Evolutionary conservation across 495 filamentous ascomycete genomes (phyloP).

Genomic region (Penicillium desertorum): DNA sequence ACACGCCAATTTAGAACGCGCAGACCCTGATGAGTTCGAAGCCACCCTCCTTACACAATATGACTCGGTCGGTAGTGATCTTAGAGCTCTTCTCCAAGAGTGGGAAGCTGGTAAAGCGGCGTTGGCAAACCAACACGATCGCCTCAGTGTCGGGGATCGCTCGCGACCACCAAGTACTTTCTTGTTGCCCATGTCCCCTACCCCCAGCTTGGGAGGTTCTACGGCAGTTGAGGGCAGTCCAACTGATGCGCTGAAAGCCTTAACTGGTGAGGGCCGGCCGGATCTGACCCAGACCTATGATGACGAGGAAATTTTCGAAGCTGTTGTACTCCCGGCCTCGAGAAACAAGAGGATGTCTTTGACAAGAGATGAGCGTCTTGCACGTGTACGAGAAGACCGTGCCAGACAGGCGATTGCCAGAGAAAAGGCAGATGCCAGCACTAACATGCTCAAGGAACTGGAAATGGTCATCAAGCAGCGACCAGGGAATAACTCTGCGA

Average conservation of each 20-base stretch:
- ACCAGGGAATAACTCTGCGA: constrained; percentile 50
- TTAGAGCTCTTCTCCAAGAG: constrained; percentile 78
- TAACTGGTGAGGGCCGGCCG: constrained; percentile 61
- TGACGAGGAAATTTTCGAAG: constrained; percentile 85
- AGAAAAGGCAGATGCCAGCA: constrained; percentile 74
- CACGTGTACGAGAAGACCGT: constrained; percentile 85
- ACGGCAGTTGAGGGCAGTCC: constrained; percentile 84
- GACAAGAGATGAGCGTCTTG: constrained; percentile 83
- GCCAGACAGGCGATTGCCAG: constrained; percentile 62
- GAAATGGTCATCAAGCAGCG: constrained; percentile 83
- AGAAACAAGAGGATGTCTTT: constrained; percentile 65
- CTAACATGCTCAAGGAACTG: constrained; percentile 86
- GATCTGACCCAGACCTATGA: constrained; percentile 37
- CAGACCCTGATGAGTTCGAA: constrained; percentile 67
- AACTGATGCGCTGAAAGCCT: constrained; percentile 69
- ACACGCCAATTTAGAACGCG: constrained; percentile 68
- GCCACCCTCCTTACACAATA: constrained; percentile 81
- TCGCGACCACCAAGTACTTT: constrained; percentile 66
- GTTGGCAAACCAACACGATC: constrained; percentile 70
- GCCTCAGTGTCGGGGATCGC: constrained; percentile 51
- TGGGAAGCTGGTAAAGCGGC: constrained; percentile 86
- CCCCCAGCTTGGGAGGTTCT: constrained; percentile 74
- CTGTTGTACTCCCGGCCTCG: constrained; percentile 66
- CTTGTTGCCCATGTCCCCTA: constrained; percentile 73
- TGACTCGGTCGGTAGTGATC: constrained; percentile 87